Evolutionary conservation across 169 alveolate genomes (phyloP).

Genomic region (Plasmodium cynomolgi): DNA sequence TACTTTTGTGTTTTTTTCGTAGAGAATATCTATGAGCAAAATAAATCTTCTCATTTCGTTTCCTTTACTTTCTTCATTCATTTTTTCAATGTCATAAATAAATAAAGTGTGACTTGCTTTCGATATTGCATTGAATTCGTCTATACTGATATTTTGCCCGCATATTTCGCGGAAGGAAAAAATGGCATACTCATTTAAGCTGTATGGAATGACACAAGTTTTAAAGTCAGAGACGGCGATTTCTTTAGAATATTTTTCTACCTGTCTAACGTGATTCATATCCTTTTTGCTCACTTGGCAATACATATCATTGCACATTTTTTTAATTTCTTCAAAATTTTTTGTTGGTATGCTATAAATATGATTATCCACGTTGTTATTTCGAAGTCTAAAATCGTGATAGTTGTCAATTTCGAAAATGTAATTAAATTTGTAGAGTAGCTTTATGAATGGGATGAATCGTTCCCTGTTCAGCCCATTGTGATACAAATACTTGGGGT

Average conservation of each 20-base stretch:
- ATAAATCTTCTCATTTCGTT: conserved; percentile 68
- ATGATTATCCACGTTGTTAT: conserved; percentile 11
- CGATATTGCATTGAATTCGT: conserved; percentile 68
- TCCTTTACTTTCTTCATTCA: conserved; percentile 73
- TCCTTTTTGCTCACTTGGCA: conserved; percentile 18
- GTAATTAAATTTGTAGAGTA: conserved; percentile 58
- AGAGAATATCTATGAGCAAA: conserved; percentile 58
- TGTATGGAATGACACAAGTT: conserved; percentile 45
- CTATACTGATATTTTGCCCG: conserved; percentile 60
- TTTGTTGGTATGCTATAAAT: conserved; percentile 36
- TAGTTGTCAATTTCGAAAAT: conserved; percentile 61
- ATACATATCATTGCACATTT: conserved; percentile 26
- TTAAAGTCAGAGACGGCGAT: conserved; percentile 32
- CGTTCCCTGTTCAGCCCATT: conserved; percentile 83
- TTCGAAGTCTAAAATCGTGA: conserved; percentile 60
- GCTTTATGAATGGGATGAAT: conserved; percentile 82
- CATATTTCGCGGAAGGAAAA: conserved; percentile 67
- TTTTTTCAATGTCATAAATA: conserved; percentile 60
- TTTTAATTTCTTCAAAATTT: conserved; percentile 48
- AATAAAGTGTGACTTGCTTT: conserved; percentile 28
- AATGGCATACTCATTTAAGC: conserved; percentile 21
- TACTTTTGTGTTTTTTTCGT: conserved; percentile 72
- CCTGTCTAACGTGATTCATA: conserved; percentile 15
- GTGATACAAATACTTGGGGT: conserved; percentile 82
- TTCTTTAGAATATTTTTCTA: conserved; percentile 22